Evolutionary conservation across 805 yeast species (phyloP), one percentile per base, ranked within the genome.

Genomic region (Isabelozyma rhagii): DNA sequence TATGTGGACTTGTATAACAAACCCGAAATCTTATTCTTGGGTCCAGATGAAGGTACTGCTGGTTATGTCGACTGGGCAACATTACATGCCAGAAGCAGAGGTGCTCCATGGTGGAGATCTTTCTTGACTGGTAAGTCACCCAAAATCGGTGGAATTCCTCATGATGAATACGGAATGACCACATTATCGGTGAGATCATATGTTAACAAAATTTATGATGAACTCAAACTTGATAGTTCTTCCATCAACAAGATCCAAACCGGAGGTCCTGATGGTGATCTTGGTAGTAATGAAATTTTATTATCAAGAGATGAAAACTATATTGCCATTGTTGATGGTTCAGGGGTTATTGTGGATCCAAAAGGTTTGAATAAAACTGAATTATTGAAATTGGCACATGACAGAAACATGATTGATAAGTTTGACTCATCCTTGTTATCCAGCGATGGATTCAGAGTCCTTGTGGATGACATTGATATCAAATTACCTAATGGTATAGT

Each of bases 21-120:
- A 62, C 89, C 88, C 45, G 99, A 93, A 76, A 93, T 94, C 60
- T 75, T 94, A 59, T 93, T 89, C 69, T 87, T 93, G 85, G 99
- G 99, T 48, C 99, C 99, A n/a, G 99, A 93, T 73, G 99, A 93
- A 78, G 96, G 96, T 68, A 92, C 98, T 47, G 98, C 99, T 17
- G 87, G 86, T 21, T 85, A 88, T 62, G 96, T 91, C 47, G 92
- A 94, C 69, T 93, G 98, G 98, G 98, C 99, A 9, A 94, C 98
- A 25, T 72, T 84, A 58, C 98, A 93, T 66, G 98, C 99, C 27
- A 83, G 87, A 61, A 71, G 74, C 50, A 85, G 99, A 71, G 96
- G 96, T 54, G 97, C 98, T 44, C 87, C 91, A 47, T 90, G 97
- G 91, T 93, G 99, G 99, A 93, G 90, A 72, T 93, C 98, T 1